Base-by-base conservation (phyloP, 2,329 filamentous ascomycete species). In the Cadophora luteo-olivacea region DNA sequence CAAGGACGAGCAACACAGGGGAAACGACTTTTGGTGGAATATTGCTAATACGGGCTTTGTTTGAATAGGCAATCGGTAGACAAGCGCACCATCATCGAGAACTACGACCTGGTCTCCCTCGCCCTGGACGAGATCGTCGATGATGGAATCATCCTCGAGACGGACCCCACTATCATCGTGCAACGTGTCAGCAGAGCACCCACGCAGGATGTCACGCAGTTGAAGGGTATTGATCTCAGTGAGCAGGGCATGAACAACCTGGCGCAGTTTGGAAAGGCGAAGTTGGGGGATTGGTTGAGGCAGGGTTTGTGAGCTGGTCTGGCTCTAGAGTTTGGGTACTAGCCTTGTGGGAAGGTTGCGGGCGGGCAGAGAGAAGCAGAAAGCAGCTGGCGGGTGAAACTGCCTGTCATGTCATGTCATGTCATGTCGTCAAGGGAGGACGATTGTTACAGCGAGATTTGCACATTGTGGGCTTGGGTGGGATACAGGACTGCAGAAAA, bases 71-170 rank as follows among this genome's bases (percentile, higher is more conserved):
- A 97, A 86, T 93, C 93, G 41, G 94, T 97, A 62, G 96, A 99
- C 84, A 97, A 97, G 87, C 91, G 96, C 74, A 98, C 96, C 68
- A 94, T 98, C 74, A 91, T 98, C 78, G 96, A 99, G 83, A 98
- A 98, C 87, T 99, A 98, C 85, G 96, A 98, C 81, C 87, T 98
- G 25, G 92, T 97, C 71, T 92, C 94, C 16, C 88, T 99, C 65
- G 93, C 94, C 55, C 92, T 99, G 72, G 96, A 99, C 81, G 96
- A 99, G 81, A 95, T 97, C 71, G 89, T 97, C 65, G 94, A 97
- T 81, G 94, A 97, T 78, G 96, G 96, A 69, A 97, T 98, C 79
- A 95, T 99, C 75, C 89, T 99, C 70, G 96, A 99, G 84, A 98
- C 95, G 0, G 96, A 99, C 80, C 94, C 96, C 0, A 95, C 96